These are phyloP conservation scores for Anisodus tanguticus DNA, from an alignment of 257 asterid species.

Conservation along the genomic window DNA sequence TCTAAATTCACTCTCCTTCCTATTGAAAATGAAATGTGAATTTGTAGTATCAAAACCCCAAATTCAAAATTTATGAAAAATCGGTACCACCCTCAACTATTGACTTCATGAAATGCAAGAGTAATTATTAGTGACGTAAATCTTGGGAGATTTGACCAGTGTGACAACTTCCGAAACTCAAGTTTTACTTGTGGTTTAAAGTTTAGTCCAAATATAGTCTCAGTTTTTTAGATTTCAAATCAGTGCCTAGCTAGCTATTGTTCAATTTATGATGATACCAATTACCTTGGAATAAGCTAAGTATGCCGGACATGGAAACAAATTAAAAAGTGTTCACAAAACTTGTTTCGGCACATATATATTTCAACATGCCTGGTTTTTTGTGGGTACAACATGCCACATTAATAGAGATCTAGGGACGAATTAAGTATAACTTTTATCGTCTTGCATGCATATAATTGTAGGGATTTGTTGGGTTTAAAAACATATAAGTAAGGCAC, in stretches of 20 bases:
- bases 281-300: no score
- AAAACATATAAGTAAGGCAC: no score
- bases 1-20: neutral
- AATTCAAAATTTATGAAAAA: neutral
- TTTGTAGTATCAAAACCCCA: neutral
- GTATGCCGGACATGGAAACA: neutral
- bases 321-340: neutral
- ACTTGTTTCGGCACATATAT: neutral
- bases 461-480: no score
- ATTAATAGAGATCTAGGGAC: neutral
- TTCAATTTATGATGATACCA: neutral
- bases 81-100: neutral
- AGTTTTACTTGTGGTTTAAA: neutral
- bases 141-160: neutral
- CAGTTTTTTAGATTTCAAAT: neutral
- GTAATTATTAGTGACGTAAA: neutral
- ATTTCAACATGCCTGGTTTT: no score
- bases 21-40: neutral
- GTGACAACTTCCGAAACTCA: neutral
- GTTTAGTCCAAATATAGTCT: neutral
- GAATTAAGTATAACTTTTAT: neutral
- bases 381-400: neutral
- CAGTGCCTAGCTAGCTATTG: neutral
- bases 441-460: neutral
- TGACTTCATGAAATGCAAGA: neutral